Evolutionary conservation across 306 rosid genomes (phyloP).

Genomic region (Pyrus bretschneideri): DNA sequence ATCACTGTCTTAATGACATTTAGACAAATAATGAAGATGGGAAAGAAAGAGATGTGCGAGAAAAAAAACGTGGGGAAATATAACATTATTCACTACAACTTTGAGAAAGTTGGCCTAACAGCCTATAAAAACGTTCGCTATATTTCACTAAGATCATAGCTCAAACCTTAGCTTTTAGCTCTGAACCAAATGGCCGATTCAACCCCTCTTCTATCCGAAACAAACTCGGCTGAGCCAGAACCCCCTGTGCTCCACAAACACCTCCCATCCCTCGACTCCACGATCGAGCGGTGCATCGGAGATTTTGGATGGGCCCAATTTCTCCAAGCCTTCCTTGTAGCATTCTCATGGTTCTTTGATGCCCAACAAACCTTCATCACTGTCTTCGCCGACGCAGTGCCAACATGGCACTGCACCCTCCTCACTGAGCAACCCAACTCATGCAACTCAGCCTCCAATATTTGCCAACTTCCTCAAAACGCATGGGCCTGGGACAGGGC

Average conservation of each 20-base stretch:
- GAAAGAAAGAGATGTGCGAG: neutral
- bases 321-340: conserved; percentile 40
- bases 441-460: conserved; percentile 14
- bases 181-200: conserved; percentile 22
- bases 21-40: neutral
- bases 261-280: conserved; percentile 43
- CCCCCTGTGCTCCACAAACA: neutral
- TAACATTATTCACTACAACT: neutral
- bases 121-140: neutral
- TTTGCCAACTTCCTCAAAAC: conserved; percentile 29
- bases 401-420: conserved; percentile 44
- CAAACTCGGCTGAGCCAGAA: conserved; percentile 12
- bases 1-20: neutral
- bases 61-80: neutral
- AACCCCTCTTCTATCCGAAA: conserved; percentile 22
- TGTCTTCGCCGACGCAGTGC: conserved; percentile 51
- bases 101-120: neutral
- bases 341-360: conserved; percentile 51
- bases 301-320: conserved; percentile 41
- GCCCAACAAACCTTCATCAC: conserved; percentile 56
- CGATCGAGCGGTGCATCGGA: conserved; percentile 37
- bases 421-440: neutral
- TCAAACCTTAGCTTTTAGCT: neutral
- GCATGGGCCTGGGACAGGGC: conserved; percentile 57
- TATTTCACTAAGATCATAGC: neutral